Conservation (phyloP, 352 stramenopile genomes). For the Pythium scleroteichum region DNA sequence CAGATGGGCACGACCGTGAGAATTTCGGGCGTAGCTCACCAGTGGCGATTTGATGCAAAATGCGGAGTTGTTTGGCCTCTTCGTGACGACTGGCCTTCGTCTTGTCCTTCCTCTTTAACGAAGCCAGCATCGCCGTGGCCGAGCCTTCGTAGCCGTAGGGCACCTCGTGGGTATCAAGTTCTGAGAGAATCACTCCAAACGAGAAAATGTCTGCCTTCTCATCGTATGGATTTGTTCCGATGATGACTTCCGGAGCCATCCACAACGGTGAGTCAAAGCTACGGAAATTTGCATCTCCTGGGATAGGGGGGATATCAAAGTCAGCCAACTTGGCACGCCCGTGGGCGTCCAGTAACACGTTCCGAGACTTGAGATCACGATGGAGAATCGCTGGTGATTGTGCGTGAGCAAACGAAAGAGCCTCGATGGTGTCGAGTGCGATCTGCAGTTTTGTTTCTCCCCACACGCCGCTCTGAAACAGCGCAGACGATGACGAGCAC, state of each 20-base stretch:
- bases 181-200: slow-evolving; percentile 33
- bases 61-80: background rate
- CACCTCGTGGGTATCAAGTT: slow-evolving; percentile 23
- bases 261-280: slow-evolving; percentile 6
- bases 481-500: slow-evolving; percentile 3
- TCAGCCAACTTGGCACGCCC: slow-evolving; percentile 13
- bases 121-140: slow-evolving; percentile 4
- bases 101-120: background rate
- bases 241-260: slow-evolving; percentile 14
- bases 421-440: slow-evolving; percentile 11
- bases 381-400: slow-evolving; percentile 11
- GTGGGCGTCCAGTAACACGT: slow-evolving; percentile 12
- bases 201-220: slow-evolving; percentile 24
- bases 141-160: slow-evolving; percentile 15
- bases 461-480: slow-evolving; percentile 14
- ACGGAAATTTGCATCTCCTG: too few relatives aligned
- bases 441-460: slow-evolving; percentile 23
- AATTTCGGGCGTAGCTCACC: slow-evolving; percentile 10
- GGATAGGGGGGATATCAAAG: background rate
- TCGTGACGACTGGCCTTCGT: background rate
- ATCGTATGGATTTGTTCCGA: background rate
- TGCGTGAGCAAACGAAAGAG: slow-evolving; percentile 10
- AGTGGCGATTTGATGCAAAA: slow-evolving; percentile 12
- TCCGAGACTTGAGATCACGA: slow-evolving; percentile 17
- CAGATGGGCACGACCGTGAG: slow-evolving; percentile 4